Evolutionary conservation across 495 filamentous ascomycete genomes (phyloP), one percentile per base, ranked within the genome.

Genomic region (Penicillium angulare): DNA sequence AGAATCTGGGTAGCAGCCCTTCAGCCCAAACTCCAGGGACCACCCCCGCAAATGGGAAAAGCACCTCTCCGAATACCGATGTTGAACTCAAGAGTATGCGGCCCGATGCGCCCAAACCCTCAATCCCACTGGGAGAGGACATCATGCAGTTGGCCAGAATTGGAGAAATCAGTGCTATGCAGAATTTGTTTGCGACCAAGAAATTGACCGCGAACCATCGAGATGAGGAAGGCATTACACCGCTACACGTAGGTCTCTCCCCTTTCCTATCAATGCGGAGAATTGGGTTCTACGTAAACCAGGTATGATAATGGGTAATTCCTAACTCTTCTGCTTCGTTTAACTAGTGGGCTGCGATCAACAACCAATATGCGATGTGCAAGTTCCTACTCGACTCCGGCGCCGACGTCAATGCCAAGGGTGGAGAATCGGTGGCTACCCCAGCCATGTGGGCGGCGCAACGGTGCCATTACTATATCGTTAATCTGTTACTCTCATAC

Each of bases 391-490:
- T 98, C 54, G 87, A 96, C 50, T 78, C 79, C 46, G 93, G 93
- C 55, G 93, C 91, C 63, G 85, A 92, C 61, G 87, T 97, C 57
- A 96, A 98, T 66, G 87, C 86, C 50, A 92, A 92, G 71, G 93
- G 93, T 57, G 93, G 93, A 58, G 92, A 97, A 59, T 93, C 89
- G 26, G 76, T 91, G 27, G 90, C 93, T 15, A 97, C 95, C 45
- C 90, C 93, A 15, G 85, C 92, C 2, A 89, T 97, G 77, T 98
- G 93, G 93, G 93, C 93, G 39, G 92, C 90, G 45, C 95, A 97
- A 68, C 79, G 88, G 53, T 95, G 90, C 60, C 83, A 97, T 69
- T 92, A 93, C 72, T 93, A 95, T 61, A 76, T 87, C 26, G 86
- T 90, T 45, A 79, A 87, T 54, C 70, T 97, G 6, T 76, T 98